These are phyloP conservation scores for Seiridium cupressi DNA, from an alignment of 2,329 filamentous ascomycete genomes.

Conservation along the genomic window DNA sequence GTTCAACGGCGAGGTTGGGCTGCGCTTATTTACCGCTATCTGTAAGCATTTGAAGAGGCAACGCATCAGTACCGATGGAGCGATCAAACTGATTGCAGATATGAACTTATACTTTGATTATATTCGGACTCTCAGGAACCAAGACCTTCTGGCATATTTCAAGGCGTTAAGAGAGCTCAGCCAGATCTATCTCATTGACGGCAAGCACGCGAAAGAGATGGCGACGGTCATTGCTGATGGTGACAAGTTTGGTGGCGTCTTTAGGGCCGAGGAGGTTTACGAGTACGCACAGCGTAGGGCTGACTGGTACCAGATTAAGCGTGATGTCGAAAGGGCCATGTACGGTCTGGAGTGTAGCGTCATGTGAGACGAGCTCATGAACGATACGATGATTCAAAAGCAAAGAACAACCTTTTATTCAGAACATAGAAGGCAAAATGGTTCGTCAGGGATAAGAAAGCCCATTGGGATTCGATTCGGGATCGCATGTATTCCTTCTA, in stretches of 20 bases:
- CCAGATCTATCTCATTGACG: conserved; percentile 92
- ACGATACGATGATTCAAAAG: not conserved
- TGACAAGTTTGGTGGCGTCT: conserved; percentile 87
- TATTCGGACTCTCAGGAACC: conserved; percentile 77
- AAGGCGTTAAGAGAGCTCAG: conserved; percentile 85
- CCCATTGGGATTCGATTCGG: no score
- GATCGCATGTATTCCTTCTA: no score
- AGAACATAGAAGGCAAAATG: not conserved
- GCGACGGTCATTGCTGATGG: conserved; percentile 91
- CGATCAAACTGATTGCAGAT: conserved; percentile 91
- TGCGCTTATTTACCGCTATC: conserved; percentile 85
- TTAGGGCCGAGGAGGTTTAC: conserved; percentile 93
- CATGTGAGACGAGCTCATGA: conserved; percentile 58
- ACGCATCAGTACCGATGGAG: conserved; percentile 83
- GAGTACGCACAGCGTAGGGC: conserved; percentile 92
- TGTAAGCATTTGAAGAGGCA: conserved; percentile 98
- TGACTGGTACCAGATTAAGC: conserved; percentile 91
- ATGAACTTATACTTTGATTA: conserved; percentile 93
- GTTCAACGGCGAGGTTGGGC: conserved; percentile 95
- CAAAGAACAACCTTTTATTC: no score
- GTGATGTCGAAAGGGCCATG: conserved; percentile 92
- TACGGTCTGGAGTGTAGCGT: conserved; percentile 86
- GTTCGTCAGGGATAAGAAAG: no score
- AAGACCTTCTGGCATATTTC: conserved; percentile 85
- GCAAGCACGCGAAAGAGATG: conserved; percentile 86